These are phyloP conservation scores for Nephromyces sp. DNA, from an alignment of 169 alveolate species.

Conservation along the genomic window DNA sequence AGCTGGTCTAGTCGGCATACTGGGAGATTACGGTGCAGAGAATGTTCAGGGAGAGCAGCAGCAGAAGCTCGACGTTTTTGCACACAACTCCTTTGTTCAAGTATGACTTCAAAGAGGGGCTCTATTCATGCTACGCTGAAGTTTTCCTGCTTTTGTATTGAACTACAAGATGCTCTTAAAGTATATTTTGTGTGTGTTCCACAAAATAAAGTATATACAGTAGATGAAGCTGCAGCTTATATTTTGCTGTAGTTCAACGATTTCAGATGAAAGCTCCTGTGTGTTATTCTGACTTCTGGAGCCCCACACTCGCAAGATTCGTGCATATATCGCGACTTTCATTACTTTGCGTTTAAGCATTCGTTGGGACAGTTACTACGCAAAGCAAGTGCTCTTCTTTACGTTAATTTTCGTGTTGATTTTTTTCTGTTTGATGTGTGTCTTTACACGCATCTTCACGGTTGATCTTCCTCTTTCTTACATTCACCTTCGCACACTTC, in stretches of 20 bases:
- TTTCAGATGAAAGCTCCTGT: too few species aligned
- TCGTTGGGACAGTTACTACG: too few species aligned
- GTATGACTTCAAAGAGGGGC: neutral
- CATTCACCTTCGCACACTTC: neutral
- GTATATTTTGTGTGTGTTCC: neutral
- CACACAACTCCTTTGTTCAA: conserved; percentile 46
- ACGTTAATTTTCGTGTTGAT: too few species aligned
- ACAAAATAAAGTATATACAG: neutral
- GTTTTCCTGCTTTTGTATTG: neutral
- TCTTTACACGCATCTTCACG: neutral
- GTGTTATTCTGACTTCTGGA: too few species aligned
- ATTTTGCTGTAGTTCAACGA: neutral
- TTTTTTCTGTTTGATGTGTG: neutral
- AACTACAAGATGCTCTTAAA: neutral
- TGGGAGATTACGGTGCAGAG: conserved; percentile 33
- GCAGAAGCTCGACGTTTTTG: conserved; percentile 50
- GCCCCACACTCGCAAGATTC: too few species aligned
- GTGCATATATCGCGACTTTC: too few species aligned
- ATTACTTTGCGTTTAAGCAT: too few species aligned
- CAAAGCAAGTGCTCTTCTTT: too few species aligned
- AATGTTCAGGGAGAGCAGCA: conserved; percentile 48
- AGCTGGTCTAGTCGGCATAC: conserved; percentile 37
- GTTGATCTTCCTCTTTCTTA: neutral
- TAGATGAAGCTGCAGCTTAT: neutral
- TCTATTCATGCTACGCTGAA: neutral